Evolutionary conservation across 1,139 yeast species (phyloP).

Genomic region (Chernovozyma aurita): DNA sequence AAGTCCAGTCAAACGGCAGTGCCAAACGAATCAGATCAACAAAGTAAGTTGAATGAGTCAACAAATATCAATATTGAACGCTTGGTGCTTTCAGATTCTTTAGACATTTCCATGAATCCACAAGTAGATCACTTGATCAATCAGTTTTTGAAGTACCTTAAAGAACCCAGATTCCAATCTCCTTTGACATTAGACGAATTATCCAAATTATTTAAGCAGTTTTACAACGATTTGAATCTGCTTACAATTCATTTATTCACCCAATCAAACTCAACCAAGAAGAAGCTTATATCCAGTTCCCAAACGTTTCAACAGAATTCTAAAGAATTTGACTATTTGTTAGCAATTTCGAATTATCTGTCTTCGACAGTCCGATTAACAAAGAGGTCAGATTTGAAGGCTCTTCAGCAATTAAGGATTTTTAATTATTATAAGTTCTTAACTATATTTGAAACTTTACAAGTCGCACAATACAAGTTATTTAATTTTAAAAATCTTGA

Average conservation of each 20-base stretch:
- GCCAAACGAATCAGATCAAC: too few relatives aligned
- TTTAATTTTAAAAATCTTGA: constrained; percentile 20
- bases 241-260: constrained; percentile 31
- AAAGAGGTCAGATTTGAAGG: constrained; percentile 34
- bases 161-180: constrained; percentile 42
- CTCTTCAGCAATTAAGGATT: constrained; percentile 35
- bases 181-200: constrained; percentile 37
- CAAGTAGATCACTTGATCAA: constrained; percentile 20
- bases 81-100: too few relatives aligned
- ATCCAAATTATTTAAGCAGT: constrained; percentile 27
- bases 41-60: too few relatives aligned
- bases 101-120: too few relatives aligned
- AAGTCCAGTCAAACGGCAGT: too few relatives aligned
- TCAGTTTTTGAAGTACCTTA: constrained; percentile 33
- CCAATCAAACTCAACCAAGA: constrained; percentile 37
- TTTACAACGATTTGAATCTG: constrained; percentile 37
- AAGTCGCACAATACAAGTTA: constrained; percentile 28
- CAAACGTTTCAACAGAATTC: constrained; percentile 27
- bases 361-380: constrained; percentile 35
- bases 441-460: constrained; percentile 29
- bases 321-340: constrained; percentile 33
- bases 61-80: too few relatives aligned
- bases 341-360: constrained; percentile 44
- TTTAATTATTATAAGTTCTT: constrained; percentile 40
- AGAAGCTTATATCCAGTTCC: constrained; percentile 31